Base-by-base conservation (phyloP, 805 yeast species). In the Spathaspora girioi region DNA sequence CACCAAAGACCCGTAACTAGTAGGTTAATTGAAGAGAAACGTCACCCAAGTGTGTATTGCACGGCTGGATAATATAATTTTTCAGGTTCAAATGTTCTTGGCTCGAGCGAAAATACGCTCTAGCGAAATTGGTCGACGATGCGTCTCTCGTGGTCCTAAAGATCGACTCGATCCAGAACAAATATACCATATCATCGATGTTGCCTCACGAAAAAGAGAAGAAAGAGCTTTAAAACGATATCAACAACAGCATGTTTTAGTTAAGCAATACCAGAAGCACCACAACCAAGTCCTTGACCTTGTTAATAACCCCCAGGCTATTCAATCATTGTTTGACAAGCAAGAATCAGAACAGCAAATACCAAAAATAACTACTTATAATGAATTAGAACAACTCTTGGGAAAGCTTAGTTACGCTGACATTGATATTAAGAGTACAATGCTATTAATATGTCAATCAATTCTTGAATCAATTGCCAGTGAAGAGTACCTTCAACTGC, bases 401-500 rank as follows among this genome's bases (percentile, higher is more conserved):
- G 42, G 43, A 29, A 48, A 50, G 2, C 15, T 49, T 5, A 47
- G 41, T 5, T 61, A 59, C 23, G 52, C 55, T 43, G 53, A 57
- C 3, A 52, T 61, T 5, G 61, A 63, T 3, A 59, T 67, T 23
- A 58, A 56, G 42, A 61, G 61, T 46, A 53, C 67, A 5, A 46
- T 69, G 17, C 50, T 59, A 54, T 54, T 63, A 15, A 45, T 68
- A 3, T 59, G 60, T 5, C 54, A 57, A 11, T 62, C 57, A 38
- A 44, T 71, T 12, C 45, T 67, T n/a, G 66, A 62, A 29, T 48
- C 66, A 5, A 52, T 68, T 6, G 49, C 68, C 32, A 64, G 65
- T 8, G 73, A 57, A 29, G 52, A 59, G 38, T 52, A 52, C 12
- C 45, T 47, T 1, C 50, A 49, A 3, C 63, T 63, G 47, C 43